Conservation (phyloP, 1,284 basidiomycete species). For the Trichosporon ovoides region DNA sequence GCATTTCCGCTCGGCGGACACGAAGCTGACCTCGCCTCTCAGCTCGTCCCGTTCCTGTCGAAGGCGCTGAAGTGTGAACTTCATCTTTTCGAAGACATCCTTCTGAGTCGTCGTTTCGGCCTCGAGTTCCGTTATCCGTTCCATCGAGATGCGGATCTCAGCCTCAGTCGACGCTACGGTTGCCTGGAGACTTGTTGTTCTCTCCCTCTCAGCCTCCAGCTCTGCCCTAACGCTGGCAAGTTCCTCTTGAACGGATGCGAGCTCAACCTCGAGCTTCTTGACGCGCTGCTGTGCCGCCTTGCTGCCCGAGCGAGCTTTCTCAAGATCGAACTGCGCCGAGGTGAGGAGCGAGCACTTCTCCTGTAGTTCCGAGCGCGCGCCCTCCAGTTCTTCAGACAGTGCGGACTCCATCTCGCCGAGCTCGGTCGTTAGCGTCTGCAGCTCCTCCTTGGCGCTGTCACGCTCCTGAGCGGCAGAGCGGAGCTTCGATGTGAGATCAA, state of each 20-base stretch:
- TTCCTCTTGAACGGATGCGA: slow-evolving; percentile 22
- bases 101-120: slow-evolving; percentile 15
- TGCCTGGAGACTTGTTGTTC: background rate
- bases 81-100: slow-evolving; percentile 18
- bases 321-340: background rate
- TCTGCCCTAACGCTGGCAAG: slow-evolving; percentile 15
- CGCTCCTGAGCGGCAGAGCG: background rate
- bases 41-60: slow-evolving; percentile 16
- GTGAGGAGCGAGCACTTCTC: slow-evolving; percentile 5
- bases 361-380: slow-evolving; percentile 18
- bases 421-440: slow-evolving; percentile 7
- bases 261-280: slow-evolving; percentile 20
- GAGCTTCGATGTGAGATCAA: background rate
- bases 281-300: slow-evolving; percentile 10
- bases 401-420: slow-evolving; percentile 17
- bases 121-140: background rate
- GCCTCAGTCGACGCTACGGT: background rate
- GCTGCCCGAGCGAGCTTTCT: background rate
- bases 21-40: slow-evolving; percentile 12
- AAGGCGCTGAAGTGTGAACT: slow-evolving; percentile 14
- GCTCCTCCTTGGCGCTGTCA: background rate
- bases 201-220: background rate
- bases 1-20: slow-evolving; percentile 11
- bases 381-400: slow-evolving; percentile 13
- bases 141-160: background rate